These are phyloP conservation scores for Plasmodium yoelii DNA, from an alignment of 169 alveolate species.

Conservation along the genomic window DNA sequence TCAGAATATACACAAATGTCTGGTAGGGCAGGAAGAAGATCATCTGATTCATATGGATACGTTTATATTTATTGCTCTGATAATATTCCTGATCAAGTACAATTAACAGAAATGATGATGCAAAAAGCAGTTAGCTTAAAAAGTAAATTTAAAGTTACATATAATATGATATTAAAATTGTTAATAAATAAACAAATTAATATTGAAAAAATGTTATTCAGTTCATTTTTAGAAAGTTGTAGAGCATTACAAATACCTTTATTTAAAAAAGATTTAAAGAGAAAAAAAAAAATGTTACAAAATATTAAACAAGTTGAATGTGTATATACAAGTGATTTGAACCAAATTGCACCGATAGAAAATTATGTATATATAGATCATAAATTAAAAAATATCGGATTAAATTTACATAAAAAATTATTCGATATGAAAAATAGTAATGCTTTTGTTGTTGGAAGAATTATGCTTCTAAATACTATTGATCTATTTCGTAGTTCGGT, in stretches of 20 bases:
- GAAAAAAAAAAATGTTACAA: conserved; percentile 75
- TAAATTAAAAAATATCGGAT: conserved; percentile 67
- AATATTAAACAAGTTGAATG: conserved; percentile 75
- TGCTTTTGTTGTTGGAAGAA: conserved; percentile 73
- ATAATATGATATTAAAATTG: conserved; percentile 90
- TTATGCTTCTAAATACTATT: conserved; percentile 58
- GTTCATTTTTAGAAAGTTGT: conserved; percentile 90
- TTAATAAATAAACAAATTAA: conserved; percentile 87
- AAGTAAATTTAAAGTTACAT: conserved; percentile 94
- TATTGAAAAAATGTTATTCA: conserved; percentile 88
- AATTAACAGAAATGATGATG: conserved; percentile 89
- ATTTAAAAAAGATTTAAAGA: conserved; percentile 78
- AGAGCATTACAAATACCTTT: conserved; percentile 85
- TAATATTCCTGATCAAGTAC: conserved; percentile 90
- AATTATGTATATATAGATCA: conserved; percentile 66
- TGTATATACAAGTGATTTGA: conserved; percentile 37
- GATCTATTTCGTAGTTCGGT: conserved; percentile 49
- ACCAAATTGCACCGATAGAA: conserved; percentile 53
- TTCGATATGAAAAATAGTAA: conserved; percentile 60
- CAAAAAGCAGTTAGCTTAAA: conserved; percentile 88
- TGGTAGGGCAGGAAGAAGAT: conserved; percentile 99
- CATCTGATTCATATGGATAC: conserved; percentile 96
- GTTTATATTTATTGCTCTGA: conserved; percentile 93
- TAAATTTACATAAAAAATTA: conserved; percentile 62
- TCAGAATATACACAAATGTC: conserved; percentile 99